Percentiles rank a stretch among this genome's conserved stretches.
Evolutionary conservation across 495 filamentous ascomycete genomes (phyloP).

Genomic region (Trichoderma virens): DNA sequence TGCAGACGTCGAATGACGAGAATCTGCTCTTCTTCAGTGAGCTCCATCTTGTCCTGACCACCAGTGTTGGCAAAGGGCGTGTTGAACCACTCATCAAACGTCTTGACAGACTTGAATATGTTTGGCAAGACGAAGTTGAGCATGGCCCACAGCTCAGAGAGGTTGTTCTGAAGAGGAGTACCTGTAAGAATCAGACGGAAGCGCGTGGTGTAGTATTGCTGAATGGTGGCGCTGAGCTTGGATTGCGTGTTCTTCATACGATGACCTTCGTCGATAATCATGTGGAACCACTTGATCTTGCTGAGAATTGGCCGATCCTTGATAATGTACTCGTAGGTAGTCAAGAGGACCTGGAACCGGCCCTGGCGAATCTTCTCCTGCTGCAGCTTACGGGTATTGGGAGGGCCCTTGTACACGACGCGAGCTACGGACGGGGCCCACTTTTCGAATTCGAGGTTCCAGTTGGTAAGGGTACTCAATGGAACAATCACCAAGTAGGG

Average conservation of each 20-base stretch:
- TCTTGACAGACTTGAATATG: slow-evolving; percentile 99
- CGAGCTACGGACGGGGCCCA: slow-evolving; percentile 84
- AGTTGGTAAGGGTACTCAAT: slow-evolving; percentile 93
- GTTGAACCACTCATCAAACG: slow-evolving; percentile 99
- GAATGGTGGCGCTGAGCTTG: slow-evolving; percentile 89
- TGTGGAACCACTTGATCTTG: slow-evolving; percentile 98
- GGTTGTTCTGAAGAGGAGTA: slow-evolving; percentile 94
- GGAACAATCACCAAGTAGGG: slow-evolving; percentile 96
- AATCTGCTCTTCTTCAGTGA: slow-evolving; percentile 98
- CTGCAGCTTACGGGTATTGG: slow-evolving; percentile 78
- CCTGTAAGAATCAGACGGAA: slow-evolving; percentile 96
- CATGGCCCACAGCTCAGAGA: slow-evolving; percentile 92
- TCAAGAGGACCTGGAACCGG: slow-evolving; percentile 90
- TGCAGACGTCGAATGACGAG: slow-evolving; percentile 97
- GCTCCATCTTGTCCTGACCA: slow-evolving; percentile 94
- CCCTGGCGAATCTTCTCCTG: slow-evolving; percentile 91
- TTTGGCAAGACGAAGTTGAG: slow-evolving; percentile 97
- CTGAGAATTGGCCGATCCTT: slow-evolving; percentile 90
- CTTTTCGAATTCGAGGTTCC: slow-evolving; percentile 98
- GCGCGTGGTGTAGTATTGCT: slow-evolving; percentile 86
- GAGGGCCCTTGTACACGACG: slow-evolving; percentile 95
- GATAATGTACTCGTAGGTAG: slow-evolving; percentile 99
- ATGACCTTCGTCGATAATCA: slow-evolving; percentile 99
- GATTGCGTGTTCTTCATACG: slow-evolving; percentile 99
- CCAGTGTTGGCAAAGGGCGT: slow-evolving; percentile 98